Percentiles rank a stretch among this genome's conserved stretches.
Conservation (phyloP, 2,329 filamentous ascomycete species). For the Talaromyces sp. region DNA sequence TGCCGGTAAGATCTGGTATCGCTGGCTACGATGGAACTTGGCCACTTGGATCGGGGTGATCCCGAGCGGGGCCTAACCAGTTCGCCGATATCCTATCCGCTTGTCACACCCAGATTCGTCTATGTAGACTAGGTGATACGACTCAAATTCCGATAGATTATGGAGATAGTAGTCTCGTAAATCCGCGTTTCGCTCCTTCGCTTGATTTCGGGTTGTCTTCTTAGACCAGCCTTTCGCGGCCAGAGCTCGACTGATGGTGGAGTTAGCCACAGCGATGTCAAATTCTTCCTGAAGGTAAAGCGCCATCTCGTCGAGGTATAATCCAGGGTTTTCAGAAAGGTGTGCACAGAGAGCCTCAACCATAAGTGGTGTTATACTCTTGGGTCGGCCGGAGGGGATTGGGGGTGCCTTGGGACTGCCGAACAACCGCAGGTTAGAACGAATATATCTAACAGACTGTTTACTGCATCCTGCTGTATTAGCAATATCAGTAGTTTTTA, state of each 20-base stretch:
- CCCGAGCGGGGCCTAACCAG: conserved; percentile 2
- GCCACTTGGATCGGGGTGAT: background rate
- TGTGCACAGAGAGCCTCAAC: conserved; percentile 24
- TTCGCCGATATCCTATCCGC: background rate
- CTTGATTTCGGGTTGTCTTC: background rate
- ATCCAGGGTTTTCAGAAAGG: conserved; percentile 26
- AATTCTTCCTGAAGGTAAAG: conserved; percentile 16
- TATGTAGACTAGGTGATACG: background rate
- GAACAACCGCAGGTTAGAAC: conserved; percentile 14
- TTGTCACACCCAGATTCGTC: background rate
- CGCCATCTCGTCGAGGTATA: conserved; percentile 27
- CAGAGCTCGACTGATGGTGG: conserved; percentile 2
- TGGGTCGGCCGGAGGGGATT: conserved; percentile 21
- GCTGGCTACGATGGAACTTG: conserved; percentile 5
- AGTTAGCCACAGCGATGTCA: background rate
- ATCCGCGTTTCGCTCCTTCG: conserved; percentile 1
- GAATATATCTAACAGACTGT: conserved; percentile 17
- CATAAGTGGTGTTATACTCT: background rate
- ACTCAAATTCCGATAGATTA: background rate
- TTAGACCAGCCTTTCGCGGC: background rate
- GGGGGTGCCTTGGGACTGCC: conserved; percentile 18
- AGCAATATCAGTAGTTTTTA: conserved; percentile 18
- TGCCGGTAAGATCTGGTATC: conserved; percentile 7
- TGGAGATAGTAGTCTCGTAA: conserved; percentile 1
- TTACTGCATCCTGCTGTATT: conserved; percentile 10